Evolutionary conservation across 2,329 filamentous ascomycete species (phyloP).

Genomic region (Parastagonospora nodorum): DNA sequence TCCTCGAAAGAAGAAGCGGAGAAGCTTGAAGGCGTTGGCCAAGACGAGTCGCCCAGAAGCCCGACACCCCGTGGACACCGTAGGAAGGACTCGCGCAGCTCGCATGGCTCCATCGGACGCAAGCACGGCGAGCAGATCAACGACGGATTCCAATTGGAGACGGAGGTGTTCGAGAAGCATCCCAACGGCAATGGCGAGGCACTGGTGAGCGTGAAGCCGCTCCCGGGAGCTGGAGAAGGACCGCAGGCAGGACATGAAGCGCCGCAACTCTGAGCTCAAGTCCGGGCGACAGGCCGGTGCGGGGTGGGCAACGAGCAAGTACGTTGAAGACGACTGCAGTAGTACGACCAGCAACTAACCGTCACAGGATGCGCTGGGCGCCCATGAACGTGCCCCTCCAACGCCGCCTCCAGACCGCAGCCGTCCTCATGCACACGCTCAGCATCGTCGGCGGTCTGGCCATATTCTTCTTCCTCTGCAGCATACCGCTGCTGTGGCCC

Average conservation of each 20-base stretch:
- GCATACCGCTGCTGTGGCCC: slow-evolving; percentile 92
- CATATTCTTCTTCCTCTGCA: slow-evolving; percentile 87
- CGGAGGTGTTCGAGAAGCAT: slow-evolving; percentile 51
- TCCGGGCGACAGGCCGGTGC: slow-evolving; percentile 60
- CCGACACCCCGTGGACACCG: slow-evolving; percentile 35
- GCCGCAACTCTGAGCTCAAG: slow-evolving; percentile 51
- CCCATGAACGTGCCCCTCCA: slow-evolving; percentile 72
- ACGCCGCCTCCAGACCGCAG: slow-evolving; percentile 55
- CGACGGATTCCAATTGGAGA: background rate
- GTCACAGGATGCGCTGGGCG: slow-evolving; percentile 75
- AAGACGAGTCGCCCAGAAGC: slow-evolving; percentile 40
- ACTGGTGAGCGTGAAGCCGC: slow-evolving; percentile 52
- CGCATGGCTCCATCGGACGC: slow-evolving; percentile 34
- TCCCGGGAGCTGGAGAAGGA: slow-evolving; percentile 45
- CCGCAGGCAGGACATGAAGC: slow-evolving; percentile 37
- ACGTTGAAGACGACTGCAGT: slow-evolving; percentile 11
- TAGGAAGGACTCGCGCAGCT: slow-evolving; percentile 37
- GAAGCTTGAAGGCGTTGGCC: slow-evolving; percentile 38
- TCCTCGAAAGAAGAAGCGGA: slow-evolving; percentile 14
- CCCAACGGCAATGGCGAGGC: slow-evolving; percentile 51
- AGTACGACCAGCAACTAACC: slow-evolving; percentile 1
- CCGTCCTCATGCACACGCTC: slow-evolving; percentile 57
- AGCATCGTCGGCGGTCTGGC: slow-evolving; percentile 62
- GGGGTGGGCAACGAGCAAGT: slow-evolving; percentile 58
- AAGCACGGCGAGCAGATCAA: slow-evolving; percentile 32